Evolutionary conservation across 805 yeast species (phyloP).

Genomic region (Starmerella riodocensis): DNA sequence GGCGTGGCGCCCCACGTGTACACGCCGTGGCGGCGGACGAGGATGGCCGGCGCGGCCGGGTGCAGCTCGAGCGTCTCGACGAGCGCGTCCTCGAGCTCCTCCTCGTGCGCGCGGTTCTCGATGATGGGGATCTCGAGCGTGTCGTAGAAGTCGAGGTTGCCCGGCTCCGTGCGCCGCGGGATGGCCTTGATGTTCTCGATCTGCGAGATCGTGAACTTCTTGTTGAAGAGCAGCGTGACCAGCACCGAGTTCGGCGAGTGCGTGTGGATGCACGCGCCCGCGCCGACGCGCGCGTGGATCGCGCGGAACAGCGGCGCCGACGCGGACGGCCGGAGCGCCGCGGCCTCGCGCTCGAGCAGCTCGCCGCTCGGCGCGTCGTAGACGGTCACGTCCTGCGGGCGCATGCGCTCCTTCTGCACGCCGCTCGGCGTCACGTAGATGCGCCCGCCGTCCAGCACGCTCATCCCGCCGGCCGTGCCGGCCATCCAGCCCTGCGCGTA

Average conservation of each 20-base stretch:
- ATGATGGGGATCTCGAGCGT: slow-evolving; percentile 76
- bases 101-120: slow-evolving; percentile 81
- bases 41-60: slow-evolving; percentile 71
- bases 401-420: slow-evolving; percentile 80
- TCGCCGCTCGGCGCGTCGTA: slow-evolving; percentile 42
- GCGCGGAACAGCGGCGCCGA: slow-evolving; percentile 82
- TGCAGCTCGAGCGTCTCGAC: slow-evolving; percentile 51
- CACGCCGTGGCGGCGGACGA: slow-evolving; percentile 87
- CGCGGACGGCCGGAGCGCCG: slow-evolving; percentile 69
- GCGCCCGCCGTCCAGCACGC: slow-evolving; percentile 44
- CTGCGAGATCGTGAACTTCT: slow-evolving; percentile 50
- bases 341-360: slow-evolving; percentile 45
- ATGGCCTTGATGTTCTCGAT: slow-evolving; percentile 90
- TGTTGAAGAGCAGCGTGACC: slow-evolving; percentile 47
- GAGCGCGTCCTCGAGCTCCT: slow-evolving; percentile 52
- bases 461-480: slow-evolving; percentile 93
- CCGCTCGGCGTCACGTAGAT: slow-evolving; percentile 90
- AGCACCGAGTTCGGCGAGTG: slow-evolving; percentile 84
- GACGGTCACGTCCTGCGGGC: slow-evolving; percentile 70
- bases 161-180: slow-evolving; percentile 54
- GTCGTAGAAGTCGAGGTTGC: slow-evolving; percentile 59
- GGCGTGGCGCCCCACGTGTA: slow-evolving; percentile 93
- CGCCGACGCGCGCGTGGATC: slow-evolving; percentile 50
- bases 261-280: slow-evolving; percentile 90
- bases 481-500: slow-evolving; percentile 82